Conservation (phyloP, 2,329 filamentous ascomycete genomes). For the Xylaria sp. region DNA sequence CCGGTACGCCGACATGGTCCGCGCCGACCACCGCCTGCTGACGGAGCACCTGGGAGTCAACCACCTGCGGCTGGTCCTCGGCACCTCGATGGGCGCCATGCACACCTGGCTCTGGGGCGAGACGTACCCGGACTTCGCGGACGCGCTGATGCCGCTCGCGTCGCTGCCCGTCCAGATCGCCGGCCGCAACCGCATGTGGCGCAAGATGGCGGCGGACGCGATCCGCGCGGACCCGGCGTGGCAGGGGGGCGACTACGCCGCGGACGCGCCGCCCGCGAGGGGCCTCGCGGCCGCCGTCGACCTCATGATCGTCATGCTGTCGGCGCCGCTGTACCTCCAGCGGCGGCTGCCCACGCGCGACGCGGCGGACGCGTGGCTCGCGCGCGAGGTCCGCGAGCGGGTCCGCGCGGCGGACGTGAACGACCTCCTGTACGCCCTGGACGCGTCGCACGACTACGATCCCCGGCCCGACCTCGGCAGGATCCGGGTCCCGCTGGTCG, state of each 20-base stretch:
- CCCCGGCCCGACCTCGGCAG: constrained; percentile 24
- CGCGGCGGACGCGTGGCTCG: constrained; percentile 26
- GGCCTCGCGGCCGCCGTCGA: background rate
- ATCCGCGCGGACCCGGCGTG: constrained; percentile 1
- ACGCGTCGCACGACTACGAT: constrained; percentile 32
- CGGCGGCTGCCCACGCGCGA: constrained; percentile 21
- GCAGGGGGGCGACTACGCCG: background rate
- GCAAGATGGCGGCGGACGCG: constrained; percentile 2
- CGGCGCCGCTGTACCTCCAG: constrained; percentile 27
- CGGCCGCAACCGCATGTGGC: constrained; percentile 8
- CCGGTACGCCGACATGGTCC: constrained; percentile 25
- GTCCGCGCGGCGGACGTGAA: constrained; percentile 23
- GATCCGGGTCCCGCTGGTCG: constrained; percentile 29
- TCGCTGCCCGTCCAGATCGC: constrained; percentile 1
- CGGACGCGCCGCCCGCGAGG: background rate
- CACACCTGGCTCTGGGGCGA: constrained; percentile 1
- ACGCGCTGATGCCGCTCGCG: constrained; percentile 3
- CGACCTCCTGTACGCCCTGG: constrained; percentile 25
- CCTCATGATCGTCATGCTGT: background rate
- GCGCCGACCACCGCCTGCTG: constrained; percentile 28
- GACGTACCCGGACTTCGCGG: background rate
- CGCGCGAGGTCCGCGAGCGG: constrained; percentile 8
- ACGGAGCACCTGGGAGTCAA: constrained; percentile 28
- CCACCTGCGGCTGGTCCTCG: constrained; percentile 14
- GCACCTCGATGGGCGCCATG: constrained; percentile 8